These are phyloP conservation scores for Chenopodium formosanum DNA, from an alignment of 148 eudicot genomes.

Conservation along the genomic window DNA sequence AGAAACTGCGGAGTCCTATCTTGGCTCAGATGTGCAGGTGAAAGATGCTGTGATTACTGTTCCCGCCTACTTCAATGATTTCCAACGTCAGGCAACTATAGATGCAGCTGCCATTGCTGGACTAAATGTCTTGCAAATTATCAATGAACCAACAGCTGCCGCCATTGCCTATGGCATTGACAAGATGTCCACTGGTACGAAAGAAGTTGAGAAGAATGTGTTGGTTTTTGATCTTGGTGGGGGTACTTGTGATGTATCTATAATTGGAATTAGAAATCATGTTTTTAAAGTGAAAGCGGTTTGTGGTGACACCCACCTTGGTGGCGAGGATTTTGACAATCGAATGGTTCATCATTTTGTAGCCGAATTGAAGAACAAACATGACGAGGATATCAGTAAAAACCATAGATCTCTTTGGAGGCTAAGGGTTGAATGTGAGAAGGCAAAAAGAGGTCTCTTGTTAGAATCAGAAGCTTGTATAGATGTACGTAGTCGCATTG, in stretches of 20 bases:
- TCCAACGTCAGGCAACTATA: too few species aligned
- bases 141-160: too few species aligned
- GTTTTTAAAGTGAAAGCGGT: neutral
- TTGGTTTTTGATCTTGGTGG: neutral
- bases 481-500: neutral
- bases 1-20: too few species aligned
- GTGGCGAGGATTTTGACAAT: neutral
- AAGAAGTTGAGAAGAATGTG: neutral
- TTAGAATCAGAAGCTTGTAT: neutral
- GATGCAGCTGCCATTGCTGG: too few species aligned
- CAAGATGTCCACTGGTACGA: neutral
- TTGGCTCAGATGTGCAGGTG: too few species aligned
- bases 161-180: neutral
- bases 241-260: neutral
- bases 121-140: too few species aligned
- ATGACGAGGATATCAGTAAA: neutral
- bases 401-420: neutral
- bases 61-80: too few species aligned
- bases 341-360: neutral
- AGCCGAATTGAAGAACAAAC: neutral
- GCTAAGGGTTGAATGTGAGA: slow-evolving; percentile 6
- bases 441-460: neutral
- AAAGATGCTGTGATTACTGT: too few species aligned
- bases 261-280: neutral
- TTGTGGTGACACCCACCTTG: neutral